Evolutionary conservation across 139 green algal genomes (phyloP), one percentile per base, ranked within the genome.

Genomic region (Volvox reticuliferus): DNA sequence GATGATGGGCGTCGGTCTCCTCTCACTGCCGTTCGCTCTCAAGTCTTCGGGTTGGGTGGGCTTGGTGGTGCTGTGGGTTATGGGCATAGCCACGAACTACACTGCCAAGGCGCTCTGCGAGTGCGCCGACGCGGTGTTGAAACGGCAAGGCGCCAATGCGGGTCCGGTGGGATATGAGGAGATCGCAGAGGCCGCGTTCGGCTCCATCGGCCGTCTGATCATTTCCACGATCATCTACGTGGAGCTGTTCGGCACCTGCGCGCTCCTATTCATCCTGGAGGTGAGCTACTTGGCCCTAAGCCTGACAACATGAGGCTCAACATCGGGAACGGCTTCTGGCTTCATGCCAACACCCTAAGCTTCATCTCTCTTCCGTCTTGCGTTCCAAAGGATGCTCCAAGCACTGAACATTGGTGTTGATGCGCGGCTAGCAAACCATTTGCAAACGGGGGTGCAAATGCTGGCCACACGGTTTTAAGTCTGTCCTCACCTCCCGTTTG

Each of bases 171-270:
- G 94, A 0, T 97, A 97, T 79, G 95, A 97, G 91, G 95, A 95
- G 26, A 95, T 97, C 82, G 95, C 94, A 12, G 93, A 95, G 73
- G 91, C 81, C 32, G 93, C 96, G 5, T 97, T 97, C 92, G 96
- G 96, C 32, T 68, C 35, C 24, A 20, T 91, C 18, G 96, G 95
- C 2, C 92, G 92, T 0, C 24, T 89, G 20, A 89, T 97, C 36
- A 93, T 98, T 21, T 94, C 76, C 33, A 80, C 88, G 44, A 94
- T 97, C 26, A 94, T 98, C 71, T 98, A 97, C 88, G 94, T 95
- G 13, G 96, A 98, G 94, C 94, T 98, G 24, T 94, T 97, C 37
- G 96, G 96, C 61, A 97, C 95, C 17, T 97, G 95, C 89, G 93
- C 88, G 0, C 90, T 98, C 86, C 94, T 97, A n/a, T 96, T 95